Percentiles rank a stretch among this genome's conserved stretches.
These are phyloP conservation scores for Pyrenophora seminiperda DNA, from an alignment of 2,329 filamentous ascomycete genomes.

Conservation along the genomic window DNA sequence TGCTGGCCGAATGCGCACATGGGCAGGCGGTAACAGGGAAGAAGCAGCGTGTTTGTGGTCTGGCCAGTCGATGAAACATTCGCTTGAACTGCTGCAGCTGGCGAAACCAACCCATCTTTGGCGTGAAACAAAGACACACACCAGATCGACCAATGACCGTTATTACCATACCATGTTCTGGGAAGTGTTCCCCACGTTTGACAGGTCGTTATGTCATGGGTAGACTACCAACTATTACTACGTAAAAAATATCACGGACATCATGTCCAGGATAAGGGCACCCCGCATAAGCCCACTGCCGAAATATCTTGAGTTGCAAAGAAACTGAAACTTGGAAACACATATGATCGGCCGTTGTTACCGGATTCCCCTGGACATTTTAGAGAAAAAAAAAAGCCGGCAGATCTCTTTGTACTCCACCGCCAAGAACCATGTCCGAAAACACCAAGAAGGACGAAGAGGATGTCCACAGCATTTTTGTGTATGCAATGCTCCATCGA, in stretches of 20 bases:
- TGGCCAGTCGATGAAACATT: slow-evolving; percentile 33
- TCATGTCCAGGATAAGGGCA: slow-evolving; percentile 23
- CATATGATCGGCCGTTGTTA: slow-evolving; percentile 13
- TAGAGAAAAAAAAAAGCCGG: slow-evolving; percentile 23
- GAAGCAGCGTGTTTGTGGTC: slow-evolving; percentile 22
- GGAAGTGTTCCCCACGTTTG: slow-evolving; percentile 24
- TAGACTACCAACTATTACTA: slow-evolving; percentile 23
- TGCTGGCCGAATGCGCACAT: slow-evolving; percentile 26
- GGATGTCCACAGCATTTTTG: slow-evolving; percentile 36
- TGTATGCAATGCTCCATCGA: slow-evolving; percentile 37
- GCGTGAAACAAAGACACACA: slow-evolving; percentile 33
- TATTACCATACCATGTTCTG: slow-evolving; percentile 17
- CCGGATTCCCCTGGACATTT: slow-evolving; percentile 22
- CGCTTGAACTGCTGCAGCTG: slow-evolving; percentile 28
- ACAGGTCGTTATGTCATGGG: slow-evolving; percentile 25
- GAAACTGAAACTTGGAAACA: slow-evolving; percentile 16
- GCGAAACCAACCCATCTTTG: slow-evolving; percentile 34
- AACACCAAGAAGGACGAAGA: slow-evolving; percentile 37
- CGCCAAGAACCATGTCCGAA: slow-evolving; percentile 31
- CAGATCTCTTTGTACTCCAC: slow-evolving; percentile 27
- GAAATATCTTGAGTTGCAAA: slow-evolving; percentile 19
- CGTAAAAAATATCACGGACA: slow-evolving; percentile 29
- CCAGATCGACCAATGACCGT: slow-evolving; percentile 28
- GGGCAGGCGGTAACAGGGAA: slow-evolving; percentile 27
- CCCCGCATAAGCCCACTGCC: slow-evolving; percentile 18